Evolutionary conservation across 2,329 filamentous ascomycete species (phyloP), one percentile per base, ranked within the genome.

Genomic region (Aspergillus transmontanensis): DNA sequence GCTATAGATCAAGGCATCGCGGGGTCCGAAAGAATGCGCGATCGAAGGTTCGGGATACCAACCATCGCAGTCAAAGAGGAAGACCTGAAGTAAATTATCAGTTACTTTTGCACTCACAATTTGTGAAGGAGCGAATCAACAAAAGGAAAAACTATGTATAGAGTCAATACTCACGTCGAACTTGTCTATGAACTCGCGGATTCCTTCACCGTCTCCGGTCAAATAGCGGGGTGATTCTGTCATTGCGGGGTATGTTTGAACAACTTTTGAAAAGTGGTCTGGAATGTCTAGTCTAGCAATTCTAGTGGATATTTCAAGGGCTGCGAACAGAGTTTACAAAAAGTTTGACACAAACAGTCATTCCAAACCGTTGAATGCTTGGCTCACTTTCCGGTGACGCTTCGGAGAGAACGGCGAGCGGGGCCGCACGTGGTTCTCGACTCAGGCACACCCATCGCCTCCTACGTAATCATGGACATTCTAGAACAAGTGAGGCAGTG

Each of bases 31-130:
- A 19, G 46, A 19, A 50, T 26, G 28, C 9, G 23, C 21, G 12
- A 53, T 19, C 6, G 34, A 62, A 36, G 19, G 3, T n/a, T 43
- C 26, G 59, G 57, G 50, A 58, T 36, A 75, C 83, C 73, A 83
- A 96, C 94, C 95, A 87, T 99, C 95, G 81, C 95, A 99, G 77
- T 99, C 95, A 73, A 99, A 92, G 14, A 99, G 84, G 75, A 99
- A 98, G 41, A 92, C 89, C 93, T 96, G 70, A 64, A 16, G 10
- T 54, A 57, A 1, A 10, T 30, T 60, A 60, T 73, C 73, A 73
- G 66, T 59, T 45, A 65, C 59, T 59, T 55, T 21, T 39, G 21
- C 59, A 26, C 45, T 57, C 23, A 34, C 16, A 9, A n/a, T 41
- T 28, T 28, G 26, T 28, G 26, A 28, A 28, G 26, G 26, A 28